Base-by-base conservation (phyloP, 768 basidiomycete species). In the Leccinum incarnatum region DNA sequence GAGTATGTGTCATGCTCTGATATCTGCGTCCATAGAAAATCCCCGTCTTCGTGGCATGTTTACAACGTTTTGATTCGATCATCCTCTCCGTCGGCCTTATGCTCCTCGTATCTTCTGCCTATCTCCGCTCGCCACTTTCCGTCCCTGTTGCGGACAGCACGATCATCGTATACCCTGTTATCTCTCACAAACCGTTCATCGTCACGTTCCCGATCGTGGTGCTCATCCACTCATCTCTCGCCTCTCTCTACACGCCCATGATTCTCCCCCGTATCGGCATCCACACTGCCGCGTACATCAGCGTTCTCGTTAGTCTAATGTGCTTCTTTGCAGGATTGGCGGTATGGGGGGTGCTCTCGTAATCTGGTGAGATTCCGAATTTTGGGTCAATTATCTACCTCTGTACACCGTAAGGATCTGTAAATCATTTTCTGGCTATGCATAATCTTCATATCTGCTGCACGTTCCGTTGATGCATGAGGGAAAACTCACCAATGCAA, bases 61-160 rank as follows among this genome's bases (percentile, higher is more conserved):
- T 94, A 54, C 88, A 91, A 68, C 83, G 91, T 55, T 74, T 91
- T 59, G 90, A 91, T 69, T 81, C 86, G 5, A 80, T 92, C 59
- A 69, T 93, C 7, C 80, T 90, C 55, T 83, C 88, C 12, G 68
- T 92, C 17, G 90, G 89, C 9, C 76, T 86, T 50, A 85, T 79
- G 40, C 72, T 73, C 29, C 66, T 73, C 30, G 62, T 89, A 40
- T 80, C 85, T 11, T 79, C 83, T 27, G 79, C 83, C 25, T 88
- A 87, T 67, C 81, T 89, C 62, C 79, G 79, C 54, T 82, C 83
- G 2, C 72, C 84, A 1, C 67, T 84, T 27, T 78, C 79, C 10
- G 63, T 71, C 53, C 67, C 65, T 51, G 52, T 52, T 30, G 56
- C 57, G 21, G 68, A 65, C 53, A 53, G 59, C 56, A 56, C 52